Conservation (phyloP, 495 filamentous ascomycete species). For the Tuber melanosporum region DNA sequence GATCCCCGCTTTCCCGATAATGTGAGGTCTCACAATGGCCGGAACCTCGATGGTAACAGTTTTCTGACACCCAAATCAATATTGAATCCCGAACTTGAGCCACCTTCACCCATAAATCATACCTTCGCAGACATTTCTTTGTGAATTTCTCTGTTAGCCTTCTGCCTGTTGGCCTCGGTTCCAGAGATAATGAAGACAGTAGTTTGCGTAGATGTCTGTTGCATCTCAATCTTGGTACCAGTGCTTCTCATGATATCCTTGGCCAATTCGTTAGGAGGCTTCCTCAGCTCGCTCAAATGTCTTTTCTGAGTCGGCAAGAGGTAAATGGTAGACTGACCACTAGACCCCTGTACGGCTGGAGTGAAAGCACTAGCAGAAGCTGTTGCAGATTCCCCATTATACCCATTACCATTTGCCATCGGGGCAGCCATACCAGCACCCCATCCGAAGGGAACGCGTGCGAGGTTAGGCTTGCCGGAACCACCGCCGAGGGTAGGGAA, state of each 20-base stretch:
- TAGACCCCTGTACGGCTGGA: conserved; percentile 55
- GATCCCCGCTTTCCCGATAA: conserved; percentile 87
- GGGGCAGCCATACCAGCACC: conserved; percentile 53
- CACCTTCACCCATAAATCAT: conserved; percentile 13
- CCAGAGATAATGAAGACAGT: conserved; percentile 77
- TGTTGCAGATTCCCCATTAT: conserved; percentile 47
- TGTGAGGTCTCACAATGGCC: conserved; percentile 68
- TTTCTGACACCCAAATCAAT: conserved; percentile 16
- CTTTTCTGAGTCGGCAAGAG: conserved; percentile 65
- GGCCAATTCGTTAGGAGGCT: conserved; percentile 73
- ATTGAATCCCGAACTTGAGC: conserved; percentile 23
- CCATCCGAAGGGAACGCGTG: conserved; percentile 57
- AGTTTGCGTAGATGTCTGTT: conserved; percentile 51
- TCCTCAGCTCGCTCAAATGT: conserved; percentile 65
- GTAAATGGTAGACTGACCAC: conserved; percentile 72
- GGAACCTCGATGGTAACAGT: conserved; percentile 52
- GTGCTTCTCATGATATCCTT: conserved; percentile 81
- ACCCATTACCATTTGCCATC: conserved; percentile 44
- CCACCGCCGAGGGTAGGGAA: conserved; percentile 82
- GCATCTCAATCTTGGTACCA: conserved; percentile 75
- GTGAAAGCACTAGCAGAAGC: conserved; percentile 54
- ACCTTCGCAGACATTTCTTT: conserved; percentile 80
- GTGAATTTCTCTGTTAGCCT: conserved; percentile 79
- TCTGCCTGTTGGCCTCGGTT: conserved; percentile 60
- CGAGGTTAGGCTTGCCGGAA: conserved; percentile 50